These are phyloP conservation scores for Pestalotiopsis fici DNA, from an alignment of 2,329 filamentous ascomycete genomes.

Conservation along the genomic window DNA sequence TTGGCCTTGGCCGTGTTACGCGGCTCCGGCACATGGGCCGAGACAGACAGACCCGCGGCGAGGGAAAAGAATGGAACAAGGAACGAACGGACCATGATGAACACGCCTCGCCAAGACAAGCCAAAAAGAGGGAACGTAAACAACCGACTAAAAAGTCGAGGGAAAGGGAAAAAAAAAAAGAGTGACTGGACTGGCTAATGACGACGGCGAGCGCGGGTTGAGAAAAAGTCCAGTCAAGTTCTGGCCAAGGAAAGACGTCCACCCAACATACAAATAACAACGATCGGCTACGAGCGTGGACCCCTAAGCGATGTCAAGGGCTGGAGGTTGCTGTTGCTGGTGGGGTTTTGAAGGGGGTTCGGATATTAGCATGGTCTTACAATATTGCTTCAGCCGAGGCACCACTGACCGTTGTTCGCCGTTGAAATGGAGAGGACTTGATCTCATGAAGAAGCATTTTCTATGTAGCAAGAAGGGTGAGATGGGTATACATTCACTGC, in stretches of 20 bases:
- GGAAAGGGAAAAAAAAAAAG: background rate
- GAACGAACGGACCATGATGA: slow-evolving; percentile 5
- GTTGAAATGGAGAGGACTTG: background rate
- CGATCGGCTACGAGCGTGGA: background rate
- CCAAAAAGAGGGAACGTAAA: background rate
- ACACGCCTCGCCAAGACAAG: background rate
- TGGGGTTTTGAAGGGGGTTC: background rate
- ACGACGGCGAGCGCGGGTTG: background rate
- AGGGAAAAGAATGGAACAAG: slow-evolving; percentile 1
- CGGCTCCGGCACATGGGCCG: background rate
- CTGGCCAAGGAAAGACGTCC: background rate
- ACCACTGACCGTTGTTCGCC: background rate
- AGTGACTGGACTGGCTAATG: background rate
- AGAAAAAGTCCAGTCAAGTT: background rate
- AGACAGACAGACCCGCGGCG: background rate
- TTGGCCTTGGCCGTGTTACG: slow-evolving; percentile 1
- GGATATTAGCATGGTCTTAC: background rate
- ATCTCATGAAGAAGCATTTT: background rate
- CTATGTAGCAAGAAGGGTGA: too few species aligned
- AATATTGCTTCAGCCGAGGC: background rate
- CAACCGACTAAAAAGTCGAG: background rate
- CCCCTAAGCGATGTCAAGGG: background rate
- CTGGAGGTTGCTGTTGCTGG: background rate
- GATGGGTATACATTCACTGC: too few species aligned
- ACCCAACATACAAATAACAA: background rate